A percentile compares a stretch with the other conserved stretches of the same genome.
These are phyloP conservation scores for Solanum chaucha DNA, from an alignment of 257 asterid species.

Conservation along the genomic window DNA sequence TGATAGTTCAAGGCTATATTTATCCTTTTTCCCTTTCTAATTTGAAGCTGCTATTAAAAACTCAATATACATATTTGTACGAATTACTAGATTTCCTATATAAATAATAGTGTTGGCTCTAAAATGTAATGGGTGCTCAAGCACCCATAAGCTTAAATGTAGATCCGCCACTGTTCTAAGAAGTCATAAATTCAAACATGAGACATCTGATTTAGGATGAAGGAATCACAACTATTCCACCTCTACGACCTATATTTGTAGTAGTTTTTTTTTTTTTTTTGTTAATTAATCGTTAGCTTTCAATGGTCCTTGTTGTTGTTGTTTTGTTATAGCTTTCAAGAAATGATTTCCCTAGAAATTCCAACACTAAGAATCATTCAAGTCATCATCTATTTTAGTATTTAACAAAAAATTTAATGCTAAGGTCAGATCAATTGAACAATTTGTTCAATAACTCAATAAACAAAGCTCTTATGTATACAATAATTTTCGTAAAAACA, in stretches of 20 bases:
- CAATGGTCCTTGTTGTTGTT: background rate
- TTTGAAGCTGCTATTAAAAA: too few relatives aligned
- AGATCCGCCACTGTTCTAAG: too few relatives aligned
- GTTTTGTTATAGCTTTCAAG: background rate
- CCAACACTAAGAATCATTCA: background rate
- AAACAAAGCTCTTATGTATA: background rate
- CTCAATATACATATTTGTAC: too few relatives aligned
- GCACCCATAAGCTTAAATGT: too few relatives aligned
- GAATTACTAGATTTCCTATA: too few relatives aligned
- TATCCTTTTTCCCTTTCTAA: too few relatives aligned
- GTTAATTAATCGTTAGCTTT: background rate
- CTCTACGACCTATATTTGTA: background rate
- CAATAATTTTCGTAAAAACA: background rate
- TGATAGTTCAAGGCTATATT: too few relatives aligned
- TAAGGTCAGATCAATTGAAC: background rate
- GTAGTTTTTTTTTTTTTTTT: too few relatives aligned
- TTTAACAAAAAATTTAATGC: background rate
- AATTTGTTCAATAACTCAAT: background rate
- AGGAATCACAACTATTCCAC: background rate
- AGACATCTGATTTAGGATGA: background rate
- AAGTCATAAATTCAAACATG: fast-evolving
- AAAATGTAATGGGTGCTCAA: too few relatives aligned
- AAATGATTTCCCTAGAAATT: background rate
- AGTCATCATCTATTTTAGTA: background rate
- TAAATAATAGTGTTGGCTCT: too few relatives aligned